Base-by-base conservation (phyloP, 352 stramenopile genomes). In the Globisporangium paddicum region DNA sequence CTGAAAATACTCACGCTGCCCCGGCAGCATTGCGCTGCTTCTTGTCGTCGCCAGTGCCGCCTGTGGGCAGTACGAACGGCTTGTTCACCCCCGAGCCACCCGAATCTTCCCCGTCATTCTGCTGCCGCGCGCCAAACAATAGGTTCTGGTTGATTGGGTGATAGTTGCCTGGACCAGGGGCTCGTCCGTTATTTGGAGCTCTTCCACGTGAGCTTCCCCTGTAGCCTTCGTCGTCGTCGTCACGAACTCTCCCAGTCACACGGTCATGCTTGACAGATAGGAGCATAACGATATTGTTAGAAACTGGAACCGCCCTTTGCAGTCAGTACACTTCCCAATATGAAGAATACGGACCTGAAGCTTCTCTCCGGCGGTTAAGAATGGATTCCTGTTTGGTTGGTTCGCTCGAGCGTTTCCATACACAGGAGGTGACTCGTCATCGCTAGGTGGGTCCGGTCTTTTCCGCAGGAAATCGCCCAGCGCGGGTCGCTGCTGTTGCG, bases 81-180 rank as follows among this genome's bases (percentile, higher is more conserved):
- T 90, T 93, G 58, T 66, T 77, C 34, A 89, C 75, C 8, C 69
- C 66, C 53, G 74, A 69, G 13, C 37, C 73, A 14, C 58, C 64
- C 8, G 52, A 60, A 41, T 67, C 61, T 16, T 70, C 58, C 5
- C 76, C 67, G 4, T 68, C 67, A 13, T 64, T 57, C 47, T 46
- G 52, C 40, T 60, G 55, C 13, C 74, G 55, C 13, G 55, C 48
- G n/a, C 76, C 74, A 37, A 93, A 69, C 7, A 93, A 60, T 16
- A 92, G 50, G 35, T 90, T 69, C 34, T 82, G 77, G 26, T 93
- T 92, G 41, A 92, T 82, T 28, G 84, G 84, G 41, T 93, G 84
- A 55, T 90, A 93, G 2, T 67, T 64, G 8, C 77, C 71, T 42
- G 64, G 64, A 37, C 73, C 66, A 49, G 71, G 59, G 14, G 61